These are phyloP conservation scores for Lactifluus echinatus DNA, from an alignment of 768 basidiomycete genomes.

Conservation along the genomic window DNA sequence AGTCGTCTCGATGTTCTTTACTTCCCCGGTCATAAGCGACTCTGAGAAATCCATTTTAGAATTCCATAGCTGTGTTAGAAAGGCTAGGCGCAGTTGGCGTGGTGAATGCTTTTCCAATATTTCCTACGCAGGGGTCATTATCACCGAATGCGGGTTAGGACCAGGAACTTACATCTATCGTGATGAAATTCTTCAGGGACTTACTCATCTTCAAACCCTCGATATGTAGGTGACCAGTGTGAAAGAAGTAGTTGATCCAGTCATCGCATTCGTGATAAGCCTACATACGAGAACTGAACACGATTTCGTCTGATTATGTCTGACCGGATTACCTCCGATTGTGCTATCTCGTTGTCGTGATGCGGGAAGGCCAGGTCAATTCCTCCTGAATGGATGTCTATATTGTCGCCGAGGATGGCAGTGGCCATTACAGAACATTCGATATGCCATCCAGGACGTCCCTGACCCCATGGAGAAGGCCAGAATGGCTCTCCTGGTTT, in stretches of 20 bases:
- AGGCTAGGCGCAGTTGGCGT: constrained; percentile 84
- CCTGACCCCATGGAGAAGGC: constrained; percentile 92
- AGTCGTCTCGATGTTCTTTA: constrained; percentile 70
- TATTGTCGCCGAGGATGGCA: constrained; percentile 77
- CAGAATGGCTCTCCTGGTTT: constrained; percentile 96
- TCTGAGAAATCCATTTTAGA: constrained; percentile 92
- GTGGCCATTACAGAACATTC: constrained; percentile 99
- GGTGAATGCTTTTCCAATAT: constrained; percentile 76
- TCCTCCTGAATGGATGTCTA: constrained; percentile 98
- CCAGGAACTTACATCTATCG: constrained; percentile 63
- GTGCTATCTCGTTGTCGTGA: constrained; percentile 98
- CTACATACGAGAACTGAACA: constrained; percentile 33
- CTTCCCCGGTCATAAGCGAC: constrained; percentile 81
- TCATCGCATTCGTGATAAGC: constrained; percentile 86
- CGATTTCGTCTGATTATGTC: not conserved
- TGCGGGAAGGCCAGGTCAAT: constrained; percentile 98
- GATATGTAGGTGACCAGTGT: constrained; percentile 97
- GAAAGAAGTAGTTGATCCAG: constrained; percentile 99
- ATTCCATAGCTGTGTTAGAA: constrained; percentile 88
- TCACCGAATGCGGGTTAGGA: constrained; percentile 5
- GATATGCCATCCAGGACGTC: constrained; percentile 99
- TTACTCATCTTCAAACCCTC: constrained; percentile 99
- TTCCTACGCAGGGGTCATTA: constrained; percentile 46
- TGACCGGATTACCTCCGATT: constrained; percentile 63
- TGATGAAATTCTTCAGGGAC: constrained; percentile 97